Base-by-base conservation (phyloP, 2,329 filamentous ascomycete species). In the Trichoderma simmonsii region DNA sequence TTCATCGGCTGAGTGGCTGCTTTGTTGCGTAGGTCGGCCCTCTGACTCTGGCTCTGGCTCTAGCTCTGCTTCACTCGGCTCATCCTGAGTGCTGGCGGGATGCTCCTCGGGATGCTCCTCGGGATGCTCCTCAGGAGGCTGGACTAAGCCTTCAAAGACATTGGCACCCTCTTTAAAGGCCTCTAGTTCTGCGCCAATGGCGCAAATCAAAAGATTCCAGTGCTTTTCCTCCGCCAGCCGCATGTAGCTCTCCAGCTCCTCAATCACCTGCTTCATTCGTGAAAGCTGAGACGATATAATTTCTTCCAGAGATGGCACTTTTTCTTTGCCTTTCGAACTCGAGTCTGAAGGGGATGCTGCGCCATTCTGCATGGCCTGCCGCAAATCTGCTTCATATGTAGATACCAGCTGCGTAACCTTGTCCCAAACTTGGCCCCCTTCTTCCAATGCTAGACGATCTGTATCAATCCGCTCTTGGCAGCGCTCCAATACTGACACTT, bases 141-240 rank as follows among this genome's bases (percentile, higher is more conserved):
- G 57, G 1, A 74, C 36, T n/a, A 77, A n/a, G 11, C 72, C 72
- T 54, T 76, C 73, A n/a, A 93, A 81, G 56, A 93, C 83, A 3
- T 83, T 80, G 75, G 86, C 85, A 1, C 90, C 90, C 76, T 91
- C 87, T 36, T 82, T 82, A 73, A 93, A 90, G 3, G 91, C 90
- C 72, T 91, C 90, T 1, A 92, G 78, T 78, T 93, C 93, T 0
- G 93, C 92, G 0, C 92, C 91, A 39, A 95, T 89, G 12, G 92
- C 92, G 66, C 89, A 92, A 5, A 94, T 90, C 21, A 95, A 84
- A 18, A 95, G 82, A 71, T 91, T 94, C 92, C 93, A 95, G 18
- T 86, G 85, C 71, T 87, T 87, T 1, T 84, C 82, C 73, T 92
- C 88, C 0, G 90, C 90, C 3, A 86, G 77, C 1, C 84, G 81